phyloP scores from a whole-genome alignment of 2,329 filamentous ascomycete species.

The Neocatenulostroma microsporum region DNA sequence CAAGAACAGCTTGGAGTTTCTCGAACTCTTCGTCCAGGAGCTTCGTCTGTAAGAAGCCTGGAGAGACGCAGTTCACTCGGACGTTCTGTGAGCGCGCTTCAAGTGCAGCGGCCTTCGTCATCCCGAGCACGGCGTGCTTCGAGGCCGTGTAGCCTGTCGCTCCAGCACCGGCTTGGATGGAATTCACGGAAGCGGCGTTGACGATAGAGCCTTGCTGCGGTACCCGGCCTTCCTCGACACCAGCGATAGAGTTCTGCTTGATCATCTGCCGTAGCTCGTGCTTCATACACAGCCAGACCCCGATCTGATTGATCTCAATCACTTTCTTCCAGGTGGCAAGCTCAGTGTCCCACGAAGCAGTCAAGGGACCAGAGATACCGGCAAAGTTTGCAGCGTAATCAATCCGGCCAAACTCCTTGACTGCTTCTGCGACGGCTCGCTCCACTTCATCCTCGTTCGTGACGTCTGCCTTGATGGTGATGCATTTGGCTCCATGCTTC shows the following conservation, averaged over 20 bases:
- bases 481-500: constrained; percentile 19
- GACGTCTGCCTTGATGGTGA: constrained; percentile 22
- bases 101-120: constrained; percentile 32
- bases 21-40: constrained; percentile 12
- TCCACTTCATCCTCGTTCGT: constrained; percentile 29
- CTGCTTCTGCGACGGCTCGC: constrained; percentile 26
- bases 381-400: constrained; percentile 36
- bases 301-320: constrained; percentile 32
- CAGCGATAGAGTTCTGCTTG: constrained; percentile 23
- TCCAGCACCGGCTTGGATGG: constrained; percentile 27
- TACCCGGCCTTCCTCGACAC: constrained; percentile 17
- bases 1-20: constrained; percentile 10
- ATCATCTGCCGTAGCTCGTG: constrained; percentile 37
- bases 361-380: constrained; percentile 26
- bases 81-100: constrained; percentile 28
- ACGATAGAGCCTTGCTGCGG: constrained; percentile 30
- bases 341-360: constrained; percentile 23
- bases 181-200: constrained; percentile 35
- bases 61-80: constrained; percentile 30
- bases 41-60: constrained; percentile 23
- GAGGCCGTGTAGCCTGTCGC: constrained; percentile 32
- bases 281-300: constrained; percentile 32
- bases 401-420: constrained; percentile 31
- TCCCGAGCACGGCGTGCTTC: constrained; percentile 37
- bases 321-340: constrained; percentile 30